A percentile compares a stretch with the other conserved stretches of the same genome.
These are phyloP conservation scores for Coniochaeta prunicola DNA, from an alignment of 2,329 filamentous ascomycete genomes.

Conservation along the genomic window DNA sequence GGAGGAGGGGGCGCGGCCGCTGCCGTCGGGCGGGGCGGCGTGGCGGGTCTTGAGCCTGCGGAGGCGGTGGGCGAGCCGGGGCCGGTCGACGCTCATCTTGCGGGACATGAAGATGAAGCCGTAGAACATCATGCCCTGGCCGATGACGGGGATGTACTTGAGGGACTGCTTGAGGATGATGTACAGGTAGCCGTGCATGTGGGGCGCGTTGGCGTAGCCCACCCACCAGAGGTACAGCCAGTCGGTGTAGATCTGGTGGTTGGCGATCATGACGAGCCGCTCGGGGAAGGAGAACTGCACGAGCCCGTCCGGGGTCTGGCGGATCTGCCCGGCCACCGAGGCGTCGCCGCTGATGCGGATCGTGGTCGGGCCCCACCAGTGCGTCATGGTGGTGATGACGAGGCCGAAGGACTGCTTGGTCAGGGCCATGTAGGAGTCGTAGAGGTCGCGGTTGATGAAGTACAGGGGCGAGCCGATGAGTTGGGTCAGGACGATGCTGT, in stretches of 20 bases:
- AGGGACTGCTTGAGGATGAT: slow-evolving; percentile 87
- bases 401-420: slow-evolving; percentile 81
- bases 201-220: slow-evolving; percentile 68
- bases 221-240: slow-evolving; percentile 95
- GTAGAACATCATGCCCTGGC: slow-evolving; percentile 76
- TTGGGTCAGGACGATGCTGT: slow-evolving; percentile 62
- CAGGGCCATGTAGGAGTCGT: slow-evolving; percentile 79
- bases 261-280: slow-evolving; percentile 75
- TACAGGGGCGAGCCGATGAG: slow-evolving; percentile 72
- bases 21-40: slow-evolving; percentile 44
- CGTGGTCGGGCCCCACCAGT: slow-evolving; percentile 80
- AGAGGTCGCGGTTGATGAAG: slow-evolving; percentile 66
- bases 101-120: slow-evolving; percentile 89
- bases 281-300: slow-evolving; percentile 76
- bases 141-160: slow-evolving; percentile 72
- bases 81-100: slow-evolving; percentile 76
- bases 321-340: slow-evolving; percentile 69
- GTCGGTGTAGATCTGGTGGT: slow-evolving; percentile 85
- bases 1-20: slow-evolving; percentile 14
- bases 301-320: slow-evolving; percentile 60
- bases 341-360: slow-evolving; percentile 79
- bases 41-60: slow-evolving; percentile 57
- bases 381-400: slow-evolving; percentile 69
- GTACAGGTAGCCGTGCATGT: slow-evolving; percentile 79
- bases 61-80: slow-evolving; percentile 67